These are phyloP conservation scores for Salix viminalis DNA, from an alignment of 345 rosid species.

Conservation along the genomic window DNA sequence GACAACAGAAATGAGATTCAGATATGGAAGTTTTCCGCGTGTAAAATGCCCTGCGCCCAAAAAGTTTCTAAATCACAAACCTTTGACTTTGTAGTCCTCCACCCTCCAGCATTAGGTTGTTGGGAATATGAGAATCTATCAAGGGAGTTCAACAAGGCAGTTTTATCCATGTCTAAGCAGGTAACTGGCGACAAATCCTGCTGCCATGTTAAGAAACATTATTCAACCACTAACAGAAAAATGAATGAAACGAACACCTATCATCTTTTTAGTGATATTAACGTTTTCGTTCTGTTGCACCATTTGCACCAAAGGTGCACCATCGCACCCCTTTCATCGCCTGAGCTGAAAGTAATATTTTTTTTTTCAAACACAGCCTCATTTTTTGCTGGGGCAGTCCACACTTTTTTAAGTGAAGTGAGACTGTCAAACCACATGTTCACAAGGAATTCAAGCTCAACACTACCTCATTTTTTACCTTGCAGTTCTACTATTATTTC, in stretches of 20 bases:
- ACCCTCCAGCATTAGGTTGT: slow-evolving; percentile 46
- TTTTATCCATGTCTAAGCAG: slow-evolving; percentile 27
- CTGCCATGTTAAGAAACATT: slow-evolving; percentile 6
- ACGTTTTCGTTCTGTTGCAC: neutral
- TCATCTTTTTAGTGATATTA: neutral
- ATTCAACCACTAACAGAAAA: neutral
- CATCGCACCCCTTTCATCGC: neutral
- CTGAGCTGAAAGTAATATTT: too few relatives aligned
- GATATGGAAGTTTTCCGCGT: neutral
- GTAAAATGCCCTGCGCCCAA: neutral
- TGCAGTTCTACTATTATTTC: too few relatives aligned
- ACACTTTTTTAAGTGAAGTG: too few relatives aligned
- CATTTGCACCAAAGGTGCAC: neutral
- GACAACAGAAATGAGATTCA: neutral
- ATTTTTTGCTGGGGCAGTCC: too few relatives aligned
- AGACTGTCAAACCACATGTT: too few relatives aligned
- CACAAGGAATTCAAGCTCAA: too few relatives aligned
- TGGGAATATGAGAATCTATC: slow-evolving; percentile 59
- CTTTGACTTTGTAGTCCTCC: slow-evolving; percentile 87
- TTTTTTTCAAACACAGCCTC: too few relatives aligned
- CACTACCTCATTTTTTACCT: too few relatives aligned
- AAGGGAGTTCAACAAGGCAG: slow-evolving; percentile 39
- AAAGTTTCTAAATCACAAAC: slow-evolving; percentile 24
- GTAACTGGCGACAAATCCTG: slow-evolving; percentile 28
- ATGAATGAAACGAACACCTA: neutral